Base-by-base conservation (phyloP, 306 rosid genomes). In the Fagus sylvatica region DNA sequence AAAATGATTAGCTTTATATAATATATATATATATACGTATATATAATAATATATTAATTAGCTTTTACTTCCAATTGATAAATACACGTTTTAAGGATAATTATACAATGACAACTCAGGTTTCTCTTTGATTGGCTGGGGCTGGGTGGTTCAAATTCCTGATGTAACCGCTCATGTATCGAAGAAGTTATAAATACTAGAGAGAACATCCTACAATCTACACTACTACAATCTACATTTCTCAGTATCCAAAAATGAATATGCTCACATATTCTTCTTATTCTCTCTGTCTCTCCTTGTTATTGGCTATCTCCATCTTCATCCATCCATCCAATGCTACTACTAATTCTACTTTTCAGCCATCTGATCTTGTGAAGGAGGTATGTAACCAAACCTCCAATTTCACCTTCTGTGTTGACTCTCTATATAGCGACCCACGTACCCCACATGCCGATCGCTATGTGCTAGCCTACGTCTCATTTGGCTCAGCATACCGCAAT, bases 391-490 rank as follows among this genome's bases (percentile, higher is more conserved):
- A 67, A 66, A 84, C 87, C 39, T 75, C 88, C 43, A 80, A 87
- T 41, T 86, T 82, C 88, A 30, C 87, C 49, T 84, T 88, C 81
- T 88, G 88, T 56, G 82, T 80, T 48, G 60, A 78, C 55, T 69
- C 92, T 39, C 83, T 88, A 5, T 82, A 72, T 74, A 76, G 77
- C 36, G 87, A 86, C 53, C 85, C 83, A 0, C 84, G 81, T 0
- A 73, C 85, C 8, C 79, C 85, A 2, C 17, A 65, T 3, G 76
- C 87, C 17, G 88, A 84, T 36, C 30, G 39, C 15, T 84, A 79
- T 43, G 83, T 68, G 7, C 85, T 88, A 1, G 92, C 88, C 57
- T n/a, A 74, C 71, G 41, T 84, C 56, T 72, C 84, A 10, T 84
- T 88, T 67, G 39, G 82, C 16, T 41, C 84, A 61, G 80, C 91